Percentiles rank a stretch among this genome's conserved stretches.
Evolutionary conservation across 768 basidiomycete species (phyloP).

Genomic region (Tubosaeta brunneosetosa): DNA sequence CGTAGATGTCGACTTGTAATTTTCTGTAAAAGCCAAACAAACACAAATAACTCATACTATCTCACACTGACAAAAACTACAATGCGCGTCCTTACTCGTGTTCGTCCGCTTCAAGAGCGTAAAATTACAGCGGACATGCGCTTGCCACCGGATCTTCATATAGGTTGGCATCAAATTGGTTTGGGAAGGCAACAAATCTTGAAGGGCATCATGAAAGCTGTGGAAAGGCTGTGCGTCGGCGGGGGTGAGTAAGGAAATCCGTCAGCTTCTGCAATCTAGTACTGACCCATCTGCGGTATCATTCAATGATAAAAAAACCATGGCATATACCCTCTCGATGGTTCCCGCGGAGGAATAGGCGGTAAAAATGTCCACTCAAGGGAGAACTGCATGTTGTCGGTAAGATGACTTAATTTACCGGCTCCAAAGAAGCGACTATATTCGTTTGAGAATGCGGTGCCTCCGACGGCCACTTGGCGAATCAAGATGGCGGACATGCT

Average conservation of each 20-base stretch:
- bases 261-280: not conserved
- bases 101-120: not conserved
- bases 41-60: conserved; percentile 10
- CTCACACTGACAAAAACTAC: too few relatives aligned
- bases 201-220: not conserved
- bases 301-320: not conserved
- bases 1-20: too few relatives aligned
- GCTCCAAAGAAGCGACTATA: too few relatives aligned
- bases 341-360: not conserved
- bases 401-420: not conserved
- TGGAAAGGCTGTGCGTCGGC: too few relatives aligned
- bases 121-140: not conserved
- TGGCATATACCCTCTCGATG: not conserved
- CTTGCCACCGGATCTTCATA: not conserved
- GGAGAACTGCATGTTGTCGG: not conserved
- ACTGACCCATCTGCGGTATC: too few relatives aligned
- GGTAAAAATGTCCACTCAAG: not conserved
- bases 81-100: not conserved
- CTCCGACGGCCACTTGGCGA: not conserved
- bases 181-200: not conserved
- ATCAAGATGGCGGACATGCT: not conserved
- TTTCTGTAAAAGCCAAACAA: conserved; percentile 4
- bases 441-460: not conserved
- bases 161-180: not conserved
- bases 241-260: not conserved